phyloP scores from a whole-genome alignment of 164 flowering plant species.

The Buxus sempervirens region DNA sequence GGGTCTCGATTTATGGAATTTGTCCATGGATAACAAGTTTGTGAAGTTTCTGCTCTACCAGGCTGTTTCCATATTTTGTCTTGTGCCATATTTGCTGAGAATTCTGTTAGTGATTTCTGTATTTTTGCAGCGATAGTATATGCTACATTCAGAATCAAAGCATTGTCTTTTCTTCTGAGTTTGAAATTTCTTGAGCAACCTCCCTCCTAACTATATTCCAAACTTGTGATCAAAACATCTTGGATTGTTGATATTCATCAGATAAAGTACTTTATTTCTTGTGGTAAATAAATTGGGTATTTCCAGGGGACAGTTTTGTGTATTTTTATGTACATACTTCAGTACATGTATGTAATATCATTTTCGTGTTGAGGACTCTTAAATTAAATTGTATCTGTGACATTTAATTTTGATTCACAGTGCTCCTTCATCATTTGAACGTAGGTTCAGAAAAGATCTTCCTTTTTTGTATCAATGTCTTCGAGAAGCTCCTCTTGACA shows the following conservation, averaged over 20 bases:
- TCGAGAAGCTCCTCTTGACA: slow-evolving; percentile 56
- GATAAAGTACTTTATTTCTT: not conserved
- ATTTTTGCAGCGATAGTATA: not conserved
- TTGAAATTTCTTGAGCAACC: not conserved
- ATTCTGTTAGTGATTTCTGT: not conserved
- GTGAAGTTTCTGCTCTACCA: not conserved
- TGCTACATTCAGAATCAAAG: not conserved
- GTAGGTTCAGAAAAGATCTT: slow-evolving; percentile 52
- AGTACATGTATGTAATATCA: too few relatives aligned
- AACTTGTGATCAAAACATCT: not conserved
- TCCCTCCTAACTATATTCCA: not conserved
- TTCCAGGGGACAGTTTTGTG: too few relatives aligned
- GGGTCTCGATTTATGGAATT: not conserved
- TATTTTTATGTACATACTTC: too few relatives aligned
- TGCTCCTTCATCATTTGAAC: slow-evolving; percentile 85
- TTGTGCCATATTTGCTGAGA: not conserved
- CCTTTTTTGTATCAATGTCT: slow-evolving; percentile 69
- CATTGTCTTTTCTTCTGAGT: not conserved
- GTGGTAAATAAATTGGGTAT: not conserved
- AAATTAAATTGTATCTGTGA: not conserved
- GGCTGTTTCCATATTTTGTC: not conserved
- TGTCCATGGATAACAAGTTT: not conserved
- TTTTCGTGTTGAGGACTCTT: not conserved
- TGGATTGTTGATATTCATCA: not conserved
- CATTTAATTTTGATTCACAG: slow-evolving; percentile 30